Evolutionary conservation across 306 rosid species (phyloP).

Genomic region (Cajanus cajan): DNA sequence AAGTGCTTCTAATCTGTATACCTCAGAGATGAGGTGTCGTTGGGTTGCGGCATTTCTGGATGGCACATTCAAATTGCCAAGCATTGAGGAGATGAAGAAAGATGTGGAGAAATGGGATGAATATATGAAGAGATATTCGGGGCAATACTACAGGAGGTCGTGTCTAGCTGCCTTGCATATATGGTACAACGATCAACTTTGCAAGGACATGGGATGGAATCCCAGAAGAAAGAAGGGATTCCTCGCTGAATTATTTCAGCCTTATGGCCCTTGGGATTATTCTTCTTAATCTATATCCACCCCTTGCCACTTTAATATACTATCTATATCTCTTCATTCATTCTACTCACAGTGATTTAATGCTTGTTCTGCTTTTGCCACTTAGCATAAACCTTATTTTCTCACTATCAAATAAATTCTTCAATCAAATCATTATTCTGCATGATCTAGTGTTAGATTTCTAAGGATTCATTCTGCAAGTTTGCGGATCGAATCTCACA

Average conservation of each 20-base stretch:
- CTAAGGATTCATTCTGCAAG: too few species aligned
- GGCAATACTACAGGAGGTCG: constrained; percentile 47
- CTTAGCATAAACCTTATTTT: too few species aligned
- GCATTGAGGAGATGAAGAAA: constrained; percentile 60
- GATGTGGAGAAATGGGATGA: constrained; percentile 51
- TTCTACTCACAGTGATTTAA: too few species aligned
- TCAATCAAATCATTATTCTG: too few species aligned
- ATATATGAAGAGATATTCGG: constrained; percentile 41
- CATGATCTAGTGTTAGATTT: too few species aligned
- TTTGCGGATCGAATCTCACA: too few species aligned
- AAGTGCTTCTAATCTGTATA: constrained; percentile 58
- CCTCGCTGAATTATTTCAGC: constrained; percentile 57
- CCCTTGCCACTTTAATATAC: too few species aligned
- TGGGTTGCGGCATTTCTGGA: constrained; percentile 67
- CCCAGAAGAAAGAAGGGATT: constrained; percentile 59
- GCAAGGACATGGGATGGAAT: constrained; percentile 78
- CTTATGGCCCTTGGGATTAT: constrained; percentile 67
- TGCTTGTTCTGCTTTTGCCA: too few species aligned
- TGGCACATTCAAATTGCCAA: constrained; percentile 55
- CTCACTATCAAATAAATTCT: too few species aligned
- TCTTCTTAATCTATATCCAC: background rate
- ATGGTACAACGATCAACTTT: constrained; percentile 57
- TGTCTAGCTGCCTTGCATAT: constrained; percentile 51
- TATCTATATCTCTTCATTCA: too few species aligned
- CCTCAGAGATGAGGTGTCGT: constrained; percentile 69